Conservation (phyloP, 208 protist genomes). For the Acanthamoeba sp. region DNA sequence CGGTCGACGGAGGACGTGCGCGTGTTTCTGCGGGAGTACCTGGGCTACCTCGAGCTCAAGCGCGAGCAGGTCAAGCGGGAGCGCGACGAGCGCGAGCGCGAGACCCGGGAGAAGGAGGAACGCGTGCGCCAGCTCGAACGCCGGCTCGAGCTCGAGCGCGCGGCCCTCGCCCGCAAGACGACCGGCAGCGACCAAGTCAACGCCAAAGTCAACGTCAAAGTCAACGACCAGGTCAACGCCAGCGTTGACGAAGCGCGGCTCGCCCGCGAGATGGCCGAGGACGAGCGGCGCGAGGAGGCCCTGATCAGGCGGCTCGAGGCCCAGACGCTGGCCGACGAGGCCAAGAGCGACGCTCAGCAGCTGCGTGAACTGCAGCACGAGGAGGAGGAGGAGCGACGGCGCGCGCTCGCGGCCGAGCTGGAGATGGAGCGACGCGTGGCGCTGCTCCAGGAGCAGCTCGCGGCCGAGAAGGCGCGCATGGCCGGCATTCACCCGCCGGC, state of each 20-base stretch:
- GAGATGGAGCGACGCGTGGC: constrained; percentile 16
- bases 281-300: not conserved
- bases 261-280: not conserved
- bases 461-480: not conserved
- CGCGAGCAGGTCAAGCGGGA: not conserved
- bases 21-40: not conserved
- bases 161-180: too few species aligned
- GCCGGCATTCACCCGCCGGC: too few species aligned
- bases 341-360: not conserved
- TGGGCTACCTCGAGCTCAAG: not conserved
- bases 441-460: constrained; percentile 9
- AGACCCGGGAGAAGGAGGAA: not conserved
- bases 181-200: too few species aligned
- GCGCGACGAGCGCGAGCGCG: constrained; percentile 19
- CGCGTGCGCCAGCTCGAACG: not conserved
- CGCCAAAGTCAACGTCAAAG: not conserved
- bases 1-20: not conserved
- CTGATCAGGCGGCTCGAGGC: not conserved
- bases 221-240: not conserved
- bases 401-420: not conserved
- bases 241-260: not conserved
- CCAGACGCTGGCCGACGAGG: not conserved
- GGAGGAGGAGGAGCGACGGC: not conserved
- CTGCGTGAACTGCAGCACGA: not conserved
- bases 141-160: not conserved